A percentile compares a stretch with the other conserved stretches of the same genome.
These are phyloP conservation scores for Scheffersomyces cryptocercus DNA, from an alignment of 1,139 yeast species.

Conservation along the genomic window DNA sequence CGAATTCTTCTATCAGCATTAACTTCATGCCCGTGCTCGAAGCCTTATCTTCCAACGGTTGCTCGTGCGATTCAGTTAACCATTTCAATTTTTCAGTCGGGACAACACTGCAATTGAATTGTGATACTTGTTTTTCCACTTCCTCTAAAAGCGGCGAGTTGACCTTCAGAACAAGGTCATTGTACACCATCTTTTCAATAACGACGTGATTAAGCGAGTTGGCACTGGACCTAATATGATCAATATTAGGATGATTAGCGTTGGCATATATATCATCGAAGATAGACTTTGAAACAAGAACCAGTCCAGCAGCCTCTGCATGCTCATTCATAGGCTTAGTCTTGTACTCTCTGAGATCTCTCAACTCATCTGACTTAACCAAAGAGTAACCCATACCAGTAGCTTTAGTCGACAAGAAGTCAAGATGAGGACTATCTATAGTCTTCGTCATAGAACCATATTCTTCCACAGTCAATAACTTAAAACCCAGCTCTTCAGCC, in stretches of 20 bases:
- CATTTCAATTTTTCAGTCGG: slow-evolving; percentile 12
- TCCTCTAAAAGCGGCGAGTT: not conserved
- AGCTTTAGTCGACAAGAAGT: slow-evolving; percentile 17
- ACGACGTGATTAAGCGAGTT: slow-evolving; percentile 15
- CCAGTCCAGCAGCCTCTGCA: slow-evolving; percentile 4
- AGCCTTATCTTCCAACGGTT: slow-evolving; percentile 23
- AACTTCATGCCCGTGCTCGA: slow-evolving; percentile 10
- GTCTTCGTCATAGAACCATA: slow-evolving; percentile 8
- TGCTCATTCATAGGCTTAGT: slow-evolving; percentile 4
- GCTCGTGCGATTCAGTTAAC: slow-evolving; percentile 9
- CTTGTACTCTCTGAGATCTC: slow-evolving; percentile 13
- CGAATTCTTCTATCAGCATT: slow-evolving; percentile 14
- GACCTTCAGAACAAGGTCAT: not conserved
- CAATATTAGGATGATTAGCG: slow-evolving; percentile 21
- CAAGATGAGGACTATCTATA: slow-evolving; percentile 14
- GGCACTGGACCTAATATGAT: slow-evolving; percentile 20
- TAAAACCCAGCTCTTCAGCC: slow-evolving; percentile 10
- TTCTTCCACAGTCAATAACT: slow-evolving; percentile 8
- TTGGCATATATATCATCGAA: slow-evolving; percentile 12
- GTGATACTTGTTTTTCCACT: not conserved
- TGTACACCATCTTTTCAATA: slow-evolving; percentile 15
- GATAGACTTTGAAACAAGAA: slow-evolving; percentile 16
- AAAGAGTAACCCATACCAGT: slow-evolving; percentile 16
- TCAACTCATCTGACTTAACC: slow-evolving; percentile 20
- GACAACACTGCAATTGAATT: slow-evolving; percentile 8